Base-by-base conservation (phyloP, 306 rosid species). In the Geum urbanum region DNA sequence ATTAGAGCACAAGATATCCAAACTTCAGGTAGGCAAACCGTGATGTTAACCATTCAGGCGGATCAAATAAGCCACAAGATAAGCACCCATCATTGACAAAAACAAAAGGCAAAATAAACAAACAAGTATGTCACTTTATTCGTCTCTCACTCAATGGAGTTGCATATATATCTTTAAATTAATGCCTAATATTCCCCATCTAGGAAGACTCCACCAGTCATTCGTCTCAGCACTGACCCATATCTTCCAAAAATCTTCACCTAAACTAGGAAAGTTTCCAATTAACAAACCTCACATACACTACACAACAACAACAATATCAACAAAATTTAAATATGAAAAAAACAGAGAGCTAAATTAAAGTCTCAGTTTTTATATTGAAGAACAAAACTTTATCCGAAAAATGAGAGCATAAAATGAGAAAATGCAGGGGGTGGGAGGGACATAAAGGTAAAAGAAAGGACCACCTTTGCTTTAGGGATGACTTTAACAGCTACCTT, bases 401-500 rank as follows among this genome's bases (percentile, higher is more conserved):
- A 53, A 69, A 18, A 69, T 11, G 27, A 52, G 5, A 63, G 52
- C 35, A 12, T 0, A 18, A 64, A 44, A 45, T 53, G n/a, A 50
- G 22, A 50, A 16, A 50, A 50, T 24, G 27, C 55, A 19, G 70
- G 24, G 14, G 43, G n/a, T n/a, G 8, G 16, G 47, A 48, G 63
- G 40, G 41, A 41, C 52, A 63, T 64, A 5, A n/a, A 51, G 63
- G 54, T 8, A 71, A 72, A 15, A 0, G 55, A 58, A 55, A 69
- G 54, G 37, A 49, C 85, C 9, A 32, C 99, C 99, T 95, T 95
- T 56, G 92, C 80, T 83, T 95, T 95, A 9, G 96, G 89, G 47
- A 95, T 95, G 72, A 91, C 92, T 80, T 95, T 95, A 1, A 95
- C 99, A 51, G 99, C 99, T 5, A 95, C 99, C 63, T 88, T 85